These are phyloP conservation scores for Leishmania amazonensis DNA, from an alignment of 208 protist species.

Conservation along the genomic window DNA sequence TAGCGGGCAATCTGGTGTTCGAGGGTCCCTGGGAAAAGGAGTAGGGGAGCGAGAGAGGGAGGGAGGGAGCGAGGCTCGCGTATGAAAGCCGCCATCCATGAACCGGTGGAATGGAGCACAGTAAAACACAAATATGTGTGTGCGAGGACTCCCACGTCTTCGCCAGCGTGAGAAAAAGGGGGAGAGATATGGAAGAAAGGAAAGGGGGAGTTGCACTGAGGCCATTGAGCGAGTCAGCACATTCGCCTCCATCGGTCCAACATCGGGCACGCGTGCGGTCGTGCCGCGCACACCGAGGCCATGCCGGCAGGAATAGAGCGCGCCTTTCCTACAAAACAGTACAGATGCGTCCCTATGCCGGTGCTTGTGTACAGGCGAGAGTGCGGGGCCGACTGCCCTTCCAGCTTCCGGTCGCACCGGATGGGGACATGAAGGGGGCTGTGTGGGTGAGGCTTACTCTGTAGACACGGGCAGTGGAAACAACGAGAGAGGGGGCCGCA, in stretches of 20 bases:
- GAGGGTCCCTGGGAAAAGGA: background rate
- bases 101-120: background rate
- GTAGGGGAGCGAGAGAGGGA: background rate
- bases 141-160: background rate
- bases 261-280: background rate
- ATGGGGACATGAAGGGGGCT: background rate
- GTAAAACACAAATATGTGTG: slow-evolving; percentile 1
- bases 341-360: background rate
- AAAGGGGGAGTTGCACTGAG: background rate
- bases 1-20: background rate
- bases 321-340: background rate
- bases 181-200: too few relatives aligned
- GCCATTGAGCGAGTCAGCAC: background rate
- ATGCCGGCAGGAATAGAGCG: background rate
- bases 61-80: background rate
- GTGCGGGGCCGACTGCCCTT: background rate
- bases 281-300: background rate
- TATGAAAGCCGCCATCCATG: background rate
- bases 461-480: background rate
- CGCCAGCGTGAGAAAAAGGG: background rate
- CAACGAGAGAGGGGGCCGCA: background rate
- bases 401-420: background rate
- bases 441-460: background rate
- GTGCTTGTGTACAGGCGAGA: background rate
- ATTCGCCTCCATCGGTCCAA: background rate